Evolutionary conservation across 306 rosid genomes (phyloP).

Genomic region (Begonia loranthoides): DNA sequence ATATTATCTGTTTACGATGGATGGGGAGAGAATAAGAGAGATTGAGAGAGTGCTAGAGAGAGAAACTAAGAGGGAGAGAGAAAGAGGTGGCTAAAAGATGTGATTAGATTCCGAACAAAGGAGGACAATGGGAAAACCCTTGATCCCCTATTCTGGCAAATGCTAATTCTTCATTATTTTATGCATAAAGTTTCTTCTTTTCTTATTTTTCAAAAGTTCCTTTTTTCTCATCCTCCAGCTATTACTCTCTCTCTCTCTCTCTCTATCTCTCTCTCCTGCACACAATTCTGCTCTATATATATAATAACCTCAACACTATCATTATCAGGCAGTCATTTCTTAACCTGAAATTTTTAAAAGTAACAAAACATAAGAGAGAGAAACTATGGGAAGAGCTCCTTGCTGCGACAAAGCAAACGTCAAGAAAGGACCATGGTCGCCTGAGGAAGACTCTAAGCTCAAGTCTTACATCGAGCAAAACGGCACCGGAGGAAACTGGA

Average conservation of each 20-base stretch:
- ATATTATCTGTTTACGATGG: too few species aligned
- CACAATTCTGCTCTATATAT: conserved; percentile 11
- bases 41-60: too few species aligned
- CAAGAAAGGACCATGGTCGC: conserved; percentile 98
- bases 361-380: neutral
- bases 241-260: conserved; percentile 19
- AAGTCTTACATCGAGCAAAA: conserved; percentile 67
- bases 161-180: conserved; percentile 27
- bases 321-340: conserved; percentile 9
- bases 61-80: too few species aligned
- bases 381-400: conserved; percentile 91
- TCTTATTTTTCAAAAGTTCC: conserved; percentile 3
- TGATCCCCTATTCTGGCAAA: conserved; percentile 28
- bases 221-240: conserved; percentile 40
- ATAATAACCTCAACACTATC: conserved; percentile 19
- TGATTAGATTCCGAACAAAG: conserved; percentile 1
- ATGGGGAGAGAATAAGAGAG: too few species aligned
- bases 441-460: conserved; percentile 95
- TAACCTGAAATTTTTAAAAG: conserved; percentile 1
- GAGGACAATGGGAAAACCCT: conserved; percentile 41
- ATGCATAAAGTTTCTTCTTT: conserved; percentile 16
- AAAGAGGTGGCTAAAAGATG: too few species aligned
- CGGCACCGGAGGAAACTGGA: conserved; percentile 97
- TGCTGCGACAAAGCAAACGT: conserved; percentile 99
- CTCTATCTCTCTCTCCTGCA: conserved; percentile 3